phyloP scores from a whole-genome alignment of 441 rosid species.

The Pelargonium citronellum region DNA sequence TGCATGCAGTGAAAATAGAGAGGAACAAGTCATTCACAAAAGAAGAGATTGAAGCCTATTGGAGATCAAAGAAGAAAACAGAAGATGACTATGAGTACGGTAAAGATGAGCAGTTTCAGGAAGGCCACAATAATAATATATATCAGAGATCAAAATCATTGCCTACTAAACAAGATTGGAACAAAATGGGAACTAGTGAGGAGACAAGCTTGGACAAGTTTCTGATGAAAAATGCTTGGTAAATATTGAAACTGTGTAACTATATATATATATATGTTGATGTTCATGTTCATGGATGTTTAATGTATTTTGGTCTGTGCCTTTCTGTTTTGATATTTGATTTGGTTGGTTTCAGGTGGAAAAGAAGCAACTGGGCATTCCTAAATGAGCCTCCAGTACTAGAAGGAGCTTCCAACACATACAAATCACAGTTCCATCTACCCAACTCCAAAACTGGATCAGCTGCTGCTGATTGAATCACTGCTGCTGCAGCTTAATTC shows the following conservation, averaged over 20 bases:
- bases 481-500: constrained; percentile 14
- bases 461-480: neutral
- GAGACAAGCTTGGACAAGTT: constrained; percentile 27
- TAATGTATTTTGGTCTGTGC: too few species aligned
- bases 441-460: constrained; percentile 15
- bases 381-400: constrained; percentile 67
- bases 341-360: constrained; percentile 50
- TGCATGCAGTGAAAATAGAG: constrained; percentile 26
- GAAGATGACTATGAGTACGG: too few species aligned
- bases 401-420: constrained; percentile 40
- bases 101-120: constrained; percentile 2
- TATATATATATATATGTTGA: neutral
- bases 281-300: too few species aligned
- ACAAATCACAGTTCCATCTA: constrained; percentile 44
- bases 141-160: constrained; percentile 35
- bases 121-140: constrained; percentile 21
- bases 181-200: constrained; percentile 14
- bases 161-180: constrained; percentile 25
- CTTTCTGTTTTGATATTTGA: too few species aligned
- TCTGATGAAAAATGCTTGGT: constrained; percentile 41
- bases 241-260: neutral
- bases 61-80: constrained; percentile 58
- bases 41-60: constrained; percentile 64
- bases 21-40: constrained; percentile 60
- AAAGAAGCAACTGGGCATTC: constrained; percentile 68